Base-by-base conservation (phyloP, 1,139 yeast species). In the Geotrichum fermentans region DNA sequence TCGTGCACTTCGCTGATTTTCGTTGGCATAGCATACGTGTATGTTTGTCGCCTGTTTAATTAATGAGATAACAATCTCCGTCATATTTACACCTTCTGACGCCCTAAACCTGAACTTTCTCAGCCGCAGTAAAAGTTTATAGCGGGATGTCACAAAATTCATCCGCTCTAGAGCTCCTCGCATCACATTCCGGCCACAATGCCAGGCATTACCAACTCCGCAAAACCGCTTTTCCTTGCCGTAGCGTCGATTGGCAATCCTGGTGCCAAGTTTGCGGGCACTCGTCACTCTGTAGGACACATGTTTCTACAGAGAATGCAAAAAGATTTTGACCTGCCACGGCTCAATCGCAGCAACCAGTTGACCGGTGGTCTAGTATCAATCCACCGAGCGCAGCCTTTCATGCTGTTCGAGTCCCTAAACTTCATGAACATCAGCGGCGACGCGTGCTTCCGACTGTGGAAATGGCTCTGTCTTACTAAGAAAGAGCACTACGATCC, bases 221-320 rank as follows among this genome's bases (percentile, higher is more conserved):
- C 22, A 11, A 43, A 37, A 20, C 47, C 47, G 6, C 29, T 43
- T 2, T 46, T 45, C 28, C 34, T 50, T 20, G 50, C 45, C 3
- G 44, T 51, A 10, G 45, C 45, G 18, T 84, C 92, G 0, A 70
- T 88, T 2, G 96, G 96, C 0, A 88, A 88, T 60, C 96, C 96
- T 0, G 88, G 82, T 47, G 74, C 79, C 0, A 66, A 71, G 43
- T 85, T 77, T 58, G 65, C 66, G 14, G 72, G 72, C 5, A 84
- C 95, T 0, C 71, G 95, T 42, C 96, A 88, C 61, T 86, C 82
- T 55, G 86, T 82, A 0, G 96, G 96, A 1, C 87, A 83, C 58
- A 63, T 71, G 48, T 70, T 80, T 26, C 59, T 78, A 49, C 47
- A 52, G 30, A 39, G 48, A 32, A 35, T 52, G 43, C 47, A 47